Conservation (phyloP, 2,329 filamentous ascomycete species). For the Claviceps humidiphila region DNA sequence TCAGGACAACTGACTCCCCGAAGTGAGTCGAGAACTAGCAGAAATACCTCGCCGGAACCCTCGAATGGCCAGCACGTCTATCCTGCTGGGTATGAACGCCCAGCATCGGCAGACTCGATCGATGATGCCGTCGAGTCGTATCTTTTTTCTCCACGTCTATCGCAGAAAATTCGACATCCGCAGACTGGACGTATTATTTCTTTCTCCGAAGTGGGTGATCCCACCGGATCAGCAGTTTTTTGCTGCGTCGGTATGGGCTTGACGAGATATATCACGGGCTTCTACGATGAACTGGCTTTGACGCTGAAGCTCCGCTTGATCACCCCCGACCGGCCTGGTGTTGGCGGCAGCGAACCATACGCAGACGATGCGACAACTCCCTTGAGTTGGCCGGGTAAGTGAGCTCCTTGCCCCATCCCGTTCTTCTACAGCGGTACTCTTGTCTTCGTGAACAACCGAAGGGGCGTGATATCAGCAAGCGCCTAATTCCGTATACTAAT, state of each 20-base stretch:
- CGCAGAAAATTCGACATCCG: slow-evolving; percentile 77
- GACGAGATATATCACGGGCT: slow-evolving; percentile 89
- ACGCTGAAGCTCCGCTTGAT: slow-evolving; percentile 83
- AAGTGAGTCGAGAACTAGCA: slow-evolving; percentile 21
- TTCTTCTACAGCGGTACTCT: neutral
- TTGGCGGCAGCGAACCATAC: slow-evolving; percentile 83
- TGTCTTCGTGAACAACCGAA: neutral
- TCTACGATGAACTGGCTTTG: slow-evolving; percentile 88
- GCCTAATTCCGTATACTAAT: slow-evolving; percentile 14
- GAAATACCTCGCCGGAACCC: slow-evolving; percentile 14
- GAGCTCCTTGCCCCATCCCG: neutral
- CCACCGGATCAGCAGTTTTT: slow-evolving; percentile 81
- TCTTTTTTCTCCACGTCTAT: slow-evolving; percentile 67
- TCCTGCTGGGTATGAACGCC: slow-evolving; percentile 53
- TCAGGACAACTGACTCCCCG: slow-evolving; percentile 35
- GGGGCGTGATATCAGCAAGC: neutral
- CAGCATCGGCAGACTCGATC: slow-evolving; percentile 70
- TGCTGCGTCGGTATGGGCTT: slow-evolving; percentile 97
- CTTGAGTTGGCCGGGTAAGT: slow-evolving; percentile 81
- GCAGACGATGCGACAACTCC: slow-evolving; percentile 72
- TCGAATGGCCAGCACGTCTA: slow-evolving; percentile 12
- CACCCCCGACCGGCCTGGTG: slow-evolving; percentile 84
- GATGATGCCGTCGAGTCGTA: slow-evolving; percentile 81
- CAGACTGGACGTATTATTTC: slow-evolving; percentile 80
- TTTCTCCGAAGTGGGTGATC: slow-evolving; percentile 92